Evolutionary conservation across 75 land plant genomes (phyloP).

Genomic region (Pseudotsuga menziesii): DNA sequence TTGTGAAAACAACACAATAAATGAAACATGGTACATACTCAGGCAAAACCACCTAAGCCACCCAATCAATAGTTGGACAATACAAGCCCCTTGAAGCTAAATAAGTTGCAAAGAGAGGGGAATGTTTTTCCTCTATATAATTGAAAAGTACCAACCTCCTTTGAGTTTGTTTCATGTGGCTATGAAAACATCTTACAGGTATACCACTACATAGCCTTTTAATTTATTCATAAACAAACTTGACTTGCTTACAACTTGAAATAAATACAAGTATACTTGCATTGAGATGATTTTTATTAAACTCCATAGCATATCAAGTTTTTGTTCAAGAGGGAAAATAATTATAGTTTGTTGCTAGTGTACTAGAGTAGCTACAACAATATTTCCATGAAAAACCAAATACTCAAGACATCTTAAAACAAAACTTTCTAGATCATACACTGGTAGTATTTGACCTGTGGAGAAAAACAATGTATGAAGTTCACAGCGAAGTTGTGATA

Average conservation of each 20-base stretch:
- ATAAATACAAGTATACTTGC: conserved; percentile 78
- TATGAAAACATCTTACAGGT: no score
- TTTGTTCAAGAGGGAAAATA: conserved; percentile 77
- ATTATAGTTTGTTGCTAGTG: conserved; percentile 66
- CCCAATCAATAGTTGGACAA: no score
- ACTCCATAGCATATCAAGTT: conserved; percentile 90
- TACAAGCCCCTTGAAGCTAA: no score
- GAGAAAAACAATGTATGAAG: conserved; percentile 14
- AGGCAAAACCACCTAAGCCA: no score
- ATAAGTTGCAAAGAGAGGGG: no score
- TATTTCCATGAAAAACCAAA: conserved; percentile 86
- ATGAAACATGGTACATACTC: no score
- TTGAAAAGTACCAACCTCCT: no score
- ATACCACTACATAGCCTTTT: conserved; percentile 38
- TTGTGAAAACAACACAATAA: no score
- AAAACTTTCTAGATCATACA: conserved; percentile 79
- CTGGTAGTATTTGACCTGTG: conserved; percentile 72
- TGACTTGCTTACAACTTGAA: conserved; percentile 67
- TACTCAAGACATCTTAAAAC: conserved; percentile 86
- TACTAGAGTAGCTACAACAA: conserved; percentile 72
- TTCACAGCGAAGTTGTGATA: no score
- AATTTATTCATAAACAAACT: no score
- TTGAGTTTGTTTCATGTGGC: no score
- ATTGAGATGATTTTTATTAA: conserved; percentile 57
- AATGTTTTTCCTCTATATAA: no score